Evolutionary conservation across 2,329 filamentous ascomycete species (phyloP).

Genomic region (Lachnellula hyalina): DNA sequence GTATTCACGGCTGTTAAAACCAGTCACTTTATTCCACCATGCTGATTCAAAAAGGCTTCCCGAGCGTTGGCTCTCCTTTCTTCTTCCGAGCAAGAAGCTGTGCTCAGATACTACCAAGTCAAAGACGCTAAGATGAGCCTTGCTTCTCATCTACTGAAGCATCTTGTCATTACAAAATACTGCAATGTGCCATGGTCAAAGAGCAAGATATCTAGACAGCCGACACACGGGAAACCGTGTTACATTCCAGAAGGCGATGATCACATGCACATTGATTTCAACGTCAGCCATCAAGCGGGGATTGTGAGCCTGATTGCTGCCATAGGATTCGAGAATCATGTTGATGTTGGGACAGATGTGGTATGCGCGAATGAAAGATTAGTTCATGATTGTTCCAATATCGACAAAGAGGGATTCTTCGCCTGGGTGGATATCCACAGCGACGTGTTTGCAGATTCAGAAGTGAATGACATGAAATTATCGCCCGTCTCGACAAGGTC

Average conservation of each 20-base stretch:
- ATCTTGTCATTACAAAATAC: slow-evolving; percentile 57
- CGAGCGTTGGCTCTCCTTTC: slow-evolving; percentile 48
- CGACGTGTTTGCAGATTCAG: slow-evolving; percentile 61
- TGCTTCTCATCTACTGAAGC: slow-evolving; percentile 68
- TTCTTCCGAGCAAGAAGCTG: slow-evolving; percentile 49
- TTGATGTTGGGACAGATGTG: slow-evolving; percentile 66
- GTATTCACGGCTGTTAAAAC: background rate
- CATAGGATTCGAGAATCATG: slow-evolving; percentile 21
- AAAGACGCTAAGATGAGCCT: slow-evolving; percentile 71
- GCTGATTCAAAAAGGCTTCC: slow-evolving; percentile 39
- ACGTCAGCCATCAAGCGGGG: slow-evolving; percentile 73
- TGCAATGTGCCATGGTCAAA: slow-evolving; percentile 55
- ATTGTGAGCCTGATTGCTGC: slow-evolving; percentile 61
- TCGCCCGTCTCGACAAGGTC: slow-evolving; percentile 13
- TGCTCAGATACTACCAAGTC: slow-evolving; percentile 59
- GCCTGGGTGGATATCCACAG: slow-evolving; percentile 66
- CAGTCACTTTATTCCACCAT: background rate
- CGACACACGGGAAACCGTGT: slow-evolving; percentile 42
- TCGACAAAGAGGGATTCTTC: slow-evolving; percentile 55
- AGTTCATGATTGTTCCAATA: slow-evolving; percentile 52
- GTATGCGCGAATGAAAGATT: slow-evolving; percentile 68
- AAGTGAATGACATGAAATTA: slow-evolving; percentile 56
- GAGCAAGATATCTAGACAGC: slow-evolving; percentile 48
- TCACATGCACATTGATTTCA: slow-evolving; percentile 50
- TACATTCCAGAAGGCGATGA: slow-evolving; percentile 25